Percentiles rank a stretch among this genome's conserved stretches.
These are phyloP conservation scores for Amorphotheca resinae DNA, from an alignment of 495 filamentous ascomycete genomes.

Conservation along the genomic window DNA sequence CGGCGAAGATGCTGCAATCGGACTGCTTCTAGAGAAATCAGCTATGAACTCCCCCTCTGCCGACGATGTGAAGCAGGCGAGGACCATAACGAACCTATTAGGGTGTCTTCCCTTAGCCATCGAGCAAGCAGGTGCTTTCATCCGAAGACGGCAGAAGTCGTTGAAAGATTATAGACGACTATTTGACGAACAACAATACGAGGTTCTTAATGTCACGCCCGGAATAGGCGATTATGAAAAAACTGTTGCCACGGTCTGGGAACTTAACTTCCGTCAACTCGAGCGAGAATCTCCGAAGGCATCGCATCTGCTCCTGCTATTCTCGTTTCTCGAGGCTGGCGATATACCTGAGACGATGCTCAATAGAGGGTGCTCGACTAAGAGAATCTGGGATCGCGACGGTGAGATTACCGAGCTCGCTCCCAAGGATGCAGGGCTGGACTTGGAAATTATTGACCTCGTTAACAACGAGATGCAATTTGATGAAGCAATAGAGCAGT, in stretches of 20 bases:
- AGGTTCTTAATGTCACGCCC: neutral
- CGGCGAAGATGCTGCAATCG: neutral
- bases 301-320: neutral
- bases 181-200: neutral
- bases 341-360: neutral
- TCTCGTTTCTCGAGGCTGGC: neutral
- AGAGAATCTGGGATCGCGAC: neutral
- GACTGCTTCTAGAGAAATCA: neutral
- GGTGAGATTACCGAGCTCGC: neutral
- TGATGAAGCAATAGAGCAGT: neutral
- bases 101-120: neutral
- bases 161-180: neutral
- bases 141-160: neutral
- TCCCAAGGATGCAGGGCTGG: neutral
- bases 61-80: neutral
- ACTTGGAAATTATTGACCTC: neutral
- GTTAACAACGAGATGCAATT: neutral
- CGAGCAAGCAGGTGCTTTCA: constrained; percentile 3
- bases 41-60: neutral
- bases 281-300: neutral
- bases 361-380: neutral
- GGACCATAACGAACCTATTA: neutral
- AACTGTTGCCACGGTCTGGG: neutral
- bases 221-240: neutral
- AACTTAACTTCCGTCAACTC: neutral